These are phyloP conservation scores for Linaria vulgaris DNA, from an alignment of 257 asterid genomes.

Conservation along the genomic window DNA sequence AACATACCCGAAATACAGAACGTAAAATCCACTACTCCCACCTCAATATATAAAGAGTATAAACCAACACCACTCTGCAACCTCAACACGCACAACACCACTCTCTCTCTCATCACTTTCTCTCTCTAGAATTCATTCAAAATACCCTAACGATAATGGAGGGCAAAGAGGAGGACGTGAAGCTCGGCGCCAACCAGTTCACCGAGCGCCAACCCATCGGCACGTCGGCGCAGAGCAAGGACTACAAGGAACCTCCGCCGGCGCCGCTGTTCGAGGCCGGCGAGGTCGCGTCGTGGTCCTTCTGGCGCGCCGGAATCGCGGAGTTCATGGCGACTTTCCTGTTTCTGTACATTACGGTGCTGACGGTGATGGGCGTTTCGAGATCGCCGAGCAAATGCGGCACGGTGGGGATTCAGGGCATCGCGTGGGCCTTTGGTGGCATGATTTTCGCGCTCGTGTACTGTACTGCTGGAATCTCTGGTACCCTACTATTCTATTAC, in stretches of 20 bases:
- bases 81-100: too few species aligned
- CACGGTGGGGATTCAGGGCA: constrained; percentile 75
- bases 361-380: constrained; percentile 70
- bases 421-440: constrained; percentile 90
- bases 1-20: constrained; percentile 23
- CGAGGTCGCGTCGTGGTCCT: constrained; percentile 72
- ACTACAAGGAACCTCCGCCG: constrained; percentile 77
- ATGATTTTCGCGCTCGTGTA: constrained; percentile 85
- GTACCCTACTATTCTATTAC: too few species aligned
- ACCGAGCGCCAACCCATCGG: constrained; percentile 73
- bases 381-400: constrained; percentile 55
- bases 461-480: constrained; percentile 84
- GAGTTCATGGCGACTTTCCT: constrained; percentile 75
- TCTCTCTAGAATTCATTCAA: neutral
- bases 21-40: constrained; percentile 8
- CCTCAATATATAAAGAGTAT: too few species aligned
- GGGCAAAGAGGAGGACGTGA: constrained; percentile 80
- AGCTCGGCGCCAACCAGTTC: constrained; percentile 65
- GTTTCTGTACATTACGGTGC: constrained; percentile 65
- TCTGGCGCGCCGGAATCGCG: constrained; percentile 84
- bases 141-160: constrained; percentile 40
- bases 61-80: neutral
- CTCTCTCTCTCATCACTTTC: neutral
- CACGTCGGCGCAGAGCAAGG: constrained; percentile 76
- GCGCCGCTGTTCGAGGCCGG: constrained; percentile 78